phyloP scores from a whole-genome alignment of 2,329 filamentous ascomycete species.

The Cladosporium sp. region DNA sequence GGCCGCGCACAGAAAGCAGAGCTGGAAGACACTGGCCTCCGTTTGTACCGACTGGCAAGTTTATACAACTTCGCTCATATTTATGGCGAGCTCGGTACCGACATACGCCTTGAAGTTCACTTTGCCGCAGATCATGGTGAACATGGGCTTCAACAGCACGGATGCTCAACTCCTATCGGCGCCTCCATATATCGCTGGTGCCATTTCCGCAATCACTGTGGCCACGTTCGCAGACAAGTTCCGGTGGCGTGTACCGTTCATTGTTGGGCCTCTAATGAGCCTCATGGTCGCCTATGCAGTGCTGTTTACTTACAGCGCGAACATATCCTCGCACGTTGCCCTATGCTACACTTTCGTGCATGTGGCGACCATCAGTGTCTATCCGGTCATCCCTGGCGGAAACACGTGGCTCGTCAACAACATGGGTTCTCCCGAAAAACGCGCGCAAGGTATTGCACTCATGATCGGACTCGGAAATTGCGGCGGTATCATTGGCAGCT shows the following conservation, averaged over 20 bases:
- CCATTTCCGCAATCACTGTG: constrained; percentile 33
- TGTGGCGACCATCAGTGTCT: constrained; percentile 32
- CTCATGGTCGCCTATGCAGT: constrained; percentile 33
- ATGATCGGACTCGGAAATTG: constrained; percentile 42
- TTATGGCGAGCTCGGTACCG: constrained; percentile 28
- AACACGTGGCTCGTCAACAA: constrained; percentile 37
- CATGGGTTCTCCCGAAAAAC: constrained; percentile 35
- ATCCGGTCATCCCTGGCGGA: constrained; percentile 32
- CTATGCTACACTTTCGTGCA: constrained; percentile 32
- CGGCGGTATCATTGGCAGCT: constrained; percentile 43
- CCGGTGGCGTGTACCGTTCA: constrained; percentile 35
- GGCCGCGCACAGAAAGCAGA: background rate
- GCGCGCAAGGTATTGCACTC: constrained; percentile 42
- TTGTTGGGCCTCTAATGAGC: constrained; percentile 29
- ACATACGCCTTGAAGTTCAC: constrained; percentile 39
- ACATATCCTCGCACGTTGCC: constrained; percentile 12
- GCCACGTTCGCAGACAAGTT: constrained; percentile 35
- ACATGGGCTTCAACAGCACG: constrained; percentile 28
- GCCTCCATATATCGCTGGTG: constrained; percentile 34
- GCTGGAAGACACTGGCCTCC: background rate
- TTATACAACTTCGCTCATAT: constrained; percentile 27
- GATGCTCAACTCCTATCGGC: constrained; percentile 30
- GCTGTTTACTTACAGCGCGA: constrained; percentile 26
- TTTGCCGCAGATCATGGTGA: constrained; percentile 51
- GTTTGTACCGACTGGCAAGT: constrained; percentile 29